Evolutionary conservation across 805 yeast species (phyloP), one percentile per base, ranked within the genome.

Genomic region (Starmerella vaccinii): DNA sequence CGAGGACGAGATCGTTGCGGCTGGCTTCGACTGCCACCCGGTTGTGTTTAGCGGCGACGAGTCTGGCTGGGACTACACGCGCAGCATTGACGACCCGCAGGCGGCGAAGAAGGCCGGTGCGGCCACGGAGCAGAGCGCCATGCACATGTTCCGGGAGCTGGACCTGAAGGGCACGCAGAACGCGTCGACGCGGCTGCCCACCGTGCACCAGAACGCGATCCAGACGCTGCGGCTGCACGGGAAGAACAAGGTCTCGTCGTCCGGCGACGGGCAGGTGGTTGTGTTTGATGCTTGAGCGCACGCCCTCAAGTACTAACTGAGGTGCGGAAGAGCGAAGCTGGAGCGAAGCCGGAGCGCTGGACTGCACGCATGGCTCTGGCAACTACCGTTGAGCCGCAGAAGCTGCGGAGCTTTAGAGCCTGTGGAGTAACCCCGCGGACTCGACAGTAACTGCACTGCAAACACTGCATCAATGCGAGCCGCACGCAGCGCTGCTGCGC

Each of bases 201-300:
- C 95, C 15, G 77, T 85, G 52, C 97, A 92, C 70, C 96, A 89
- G 69, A 92, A 90, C 69, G 81, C 96, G 10, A 71, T 92, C 64
- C 77, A 83, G 49, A 76, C 78, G 46, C 66, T 90, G 49, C 74
- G 79, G 58, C 47, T 44, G 27, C 70, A 77, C 34, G 57, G 57
- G 29, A 5, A 21, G 8, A 77, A 80, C 41, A 74, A 77, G 67
- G 72, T 81, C 55, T 79, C 86, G 12, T 72, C 88, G 15, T 80
- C 87, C 52, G 97, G 96, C 51, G 98, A 92, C 64, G 97, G 98
- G 49, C 84, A 83, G 64, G 77, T 90, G 47, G 97, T 89, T 38
- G 73, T 90, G 46, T 90, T 85, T 65, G 70, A 71, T 47, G 73
- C 75, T 48, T 78, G 66, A 60, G 29, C 29, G 29, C 12, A 8